Base-by-base conservation (phyloP, 176 grass and related monocot species). In the Aechmea fasciata region DNA sequence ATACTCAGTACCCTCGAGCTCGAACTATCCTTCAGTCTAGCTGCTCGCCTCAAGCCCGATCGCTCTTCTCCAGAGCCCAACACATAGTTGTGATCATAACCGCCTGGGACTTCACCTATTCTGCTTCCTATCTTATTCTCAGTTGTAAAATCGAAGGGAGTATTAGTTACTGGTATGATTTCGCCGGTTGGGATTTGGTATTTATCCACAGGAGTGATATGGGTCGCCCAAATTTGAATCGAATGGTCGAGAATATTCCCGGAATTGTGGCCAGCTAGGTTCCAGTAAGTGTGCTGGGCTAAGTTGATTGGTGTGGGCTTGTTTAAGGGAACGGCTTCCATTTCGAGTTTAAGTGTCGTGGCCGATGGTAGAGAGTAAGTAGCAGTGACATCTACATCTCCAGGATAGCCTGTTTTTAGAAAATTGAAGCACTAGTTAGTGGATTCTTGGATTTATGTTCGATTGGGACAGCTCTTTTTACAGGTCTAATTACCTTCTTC, bases 261-360 rank as follows among this genome's bases (percentile, higher is more conserved):
- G 1, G 88, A 91, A 54, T 80, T 74, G 69, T 96, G 92, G n/a
- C 92, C 92, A n/a, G 92, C 83, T 59, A 96, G 76, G 83, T 96
- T 96, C 92, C 88, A 92, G 64, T 96, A 96, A 12, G 92, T 96
- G 84, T 92, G 86, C 50, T 96, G 88, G 1, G 86, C 88, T 70
- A 96, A 75, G 66, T 28, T 92, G 49, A 92, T 87, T 47, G 88
- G 88, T 17, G 88, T 92, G 1, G 88, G 73, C 77, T 87, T 96
- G 26, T 86, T 83, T 51, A 70, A 10, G 49, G 93, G 68, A 53
- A 69, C 69, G 22, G 88, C 88, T 81, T 89, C 85, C 88, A 96
- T 96, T 65, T 92, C 83, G 49, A 92, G 88, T 73, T 85, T 89
- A 64, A 96, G 71, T 48, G 68, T 73, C 65, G 79, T 85, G 50